phyloP scores from a whole-genome alignment of 352 stramenopile species.

The Pythium diclinum region DNA sequence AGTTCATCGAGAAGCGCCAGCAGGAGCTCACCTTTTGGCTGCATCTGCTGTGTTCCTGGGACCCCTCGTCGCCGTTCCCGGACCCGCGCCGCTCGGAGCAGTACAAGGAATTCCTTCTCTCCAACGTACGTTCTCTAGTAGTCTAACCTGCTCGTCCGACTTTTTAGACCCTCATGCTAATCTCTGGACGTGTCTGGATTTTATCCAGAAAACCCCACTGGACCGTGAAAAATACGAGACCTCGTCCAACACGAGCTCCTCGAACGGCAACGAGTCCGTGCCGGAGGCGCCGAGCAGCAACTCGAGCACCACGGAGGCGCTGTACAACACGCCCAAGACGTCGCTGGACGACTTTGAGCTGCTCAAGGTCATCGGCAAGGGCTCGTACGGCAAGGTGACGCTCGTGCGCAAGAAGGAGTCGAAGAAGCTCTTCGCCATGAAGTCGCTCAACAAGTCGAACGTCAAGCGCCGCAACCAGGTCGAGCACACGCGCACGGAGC shows the following conservation, averaged over 20 bases:
- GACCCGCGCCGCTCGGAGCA: slow-evolving; percentile 71
- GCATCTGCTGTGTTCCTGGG: slow-evolving; percentile 74
- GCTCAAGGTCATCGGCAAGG: slow-evolving; percentile 91
- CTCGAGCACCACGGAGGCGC: slow-evolving; percentile 39
- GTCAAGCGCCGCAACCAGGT: slow-evolving; percentile 86
- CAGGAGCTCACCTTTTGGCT: slow-evolving; percentile 87
- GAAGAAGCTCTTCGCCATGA: slow-evolving; percentile 81
- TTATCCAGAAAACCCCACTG: slow-evolving; percentile 65
- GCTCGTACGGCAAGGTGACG: slow-evolving; percentile 90
- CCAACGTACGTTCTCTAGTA: slow-evolving; percentile 46
- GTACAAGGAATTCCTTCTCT: slow-evolving; percentile 79
- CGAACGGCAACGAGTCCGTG: slow-evolving; percentile 38
- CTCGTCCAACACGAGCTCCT: slow-evolving; percentile 16
- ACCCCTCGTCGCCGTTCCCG: slow-evolving; percentile 51
- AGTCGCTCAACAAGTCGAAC: slow-evolving; percentile 89
- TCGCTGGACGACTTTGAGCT: slow-evolving; percentile 90
- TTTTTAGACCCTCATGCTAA: background rate
- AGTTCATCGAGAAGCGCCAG: slow-evolving; percentile 89
- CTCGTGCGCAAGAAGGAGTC: slow-evolving; percentile 75
- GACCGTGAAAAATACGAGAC: slow-evolving; percentile 37
- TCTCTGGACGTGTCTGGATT: background rate
- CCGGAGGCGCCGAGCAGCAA: slow-evolving; percentile 35
- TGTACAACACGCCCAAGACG: slow-evolving; percentile 90
- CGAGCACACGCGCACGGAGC: slow-evolving; percentile 81
- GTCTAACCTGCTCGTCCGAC: background rate